A percentile compares a stretch with the other conserved stretches of the same genome.
phyloP scores from a whole-genome alignment of 768 basidiomycete genomes.

The Boletus sensibilis region DNA sequence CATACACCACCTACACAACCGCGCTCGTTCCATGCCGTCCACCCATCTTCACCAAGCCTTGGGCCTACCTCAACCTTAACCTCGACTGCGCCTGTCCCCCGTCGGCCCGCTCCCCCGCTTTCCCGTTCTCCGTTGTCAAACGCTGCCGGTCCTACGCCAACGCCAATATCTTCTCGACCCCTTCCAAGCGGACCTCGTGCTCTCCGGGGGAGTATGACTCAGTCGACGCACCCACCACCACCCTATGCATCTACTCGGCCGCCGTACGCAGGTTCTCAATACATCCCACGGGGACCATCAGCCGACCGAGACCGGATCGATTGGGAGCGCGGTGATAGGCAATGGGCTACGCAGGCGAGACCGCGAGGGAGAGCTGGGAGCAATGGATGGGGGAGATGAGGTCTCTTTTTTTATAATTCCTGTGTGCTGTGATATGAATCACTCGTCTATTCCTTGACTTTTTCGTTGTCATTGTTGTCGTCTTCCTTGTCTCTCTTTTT shows the following conservation, averaged over 20 bases:
- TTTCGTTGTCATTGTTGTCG: not conserved
- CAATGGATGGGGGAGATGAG: slow-evolving; percentile 36
- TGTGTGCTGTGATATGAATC: slow-evolving; percentile 12
- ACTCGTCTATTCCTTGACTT: slow-evolving; percentile 1
- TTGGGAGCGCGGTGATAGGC: slow-evolving; percentile 45
- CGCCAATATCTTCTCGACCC: slow-evolving; percentile 32
- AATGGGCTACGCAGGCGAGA: slow-evolving; percentile 27
- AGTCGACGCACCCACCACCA: slow-evolving; percentile 22
- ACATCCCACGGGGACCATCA: slow-evolving; percentile 50
- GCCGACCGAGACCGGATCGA: slow-evolving; percentile 51
- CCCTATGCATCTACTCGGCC: slow-evolving; percentile 19
- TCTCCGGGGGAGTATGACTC: slow-evolving; percentile 31
- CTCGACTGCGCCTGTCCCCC: slow-evolving; percentile 23
- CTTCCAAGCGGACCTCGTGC: slow-evolving; percentile 43
- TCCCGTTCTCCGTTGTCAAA: slow-evolving; percentile 32
- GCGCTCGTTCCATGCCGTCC: slow-evolving; percentile 40
- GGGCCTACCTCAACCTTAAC: slow-evolving; percentile 24
- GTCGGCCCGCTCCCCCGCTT: slow-evolving; percentile 32
- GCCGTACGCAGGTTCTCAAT: slow-evolving; percentile 30
- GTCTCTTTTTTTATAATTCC: slow-evolving; percentile 7
- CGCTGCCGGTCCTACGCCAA: slow-evolving; percentile 13
- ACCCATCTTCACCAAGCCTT: slow-evolving; percentile 25
- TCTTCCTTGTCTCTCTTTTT: not conserved
- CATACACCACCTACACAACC: slow-evolving; percentile 49
- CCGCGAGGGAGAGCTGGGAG: slow-evolving; percentile 36